These are phyloP conservation scores for Aspergillus hortae DNA, from an alignment of 2,329 filamentous ascomycete genomes.

Conservation along the genomic window DNA sequence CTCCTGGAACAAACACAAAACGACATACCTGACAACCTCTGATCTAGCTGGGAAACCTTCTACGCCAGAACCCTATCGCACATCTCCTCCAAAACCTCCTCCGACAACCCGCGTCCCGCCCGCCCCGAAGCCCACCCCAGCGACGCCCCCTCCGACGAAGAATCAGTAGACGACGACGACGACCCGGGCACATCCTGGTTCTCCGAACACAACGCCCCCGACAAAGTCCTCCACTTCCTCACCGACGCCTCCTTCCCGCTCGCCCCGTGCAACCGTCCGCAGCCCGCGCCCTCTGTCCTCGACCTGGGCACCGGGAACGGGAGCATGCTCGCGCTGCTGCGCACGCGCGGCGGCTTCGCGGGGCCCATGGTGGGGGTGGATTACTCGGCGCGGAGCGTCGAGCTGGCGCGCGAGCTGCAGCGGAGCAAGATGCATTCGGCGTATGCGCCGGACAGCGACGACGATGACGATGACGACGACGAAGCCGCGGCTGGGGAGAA, in stretches of 20 bases:
- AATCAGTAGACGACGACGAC: slow-evolving; percentile 67
- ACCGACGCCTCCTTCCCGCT: slow-evolving; percentile 46
- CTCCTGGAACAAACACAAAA: neutral
- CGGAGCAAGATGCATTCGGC: slow-evolving; percentile 29
- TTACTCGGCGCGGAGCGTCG: slow-evolving; percentile 73
- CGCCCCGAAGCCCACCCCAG: slow-evolving; percentile 7
- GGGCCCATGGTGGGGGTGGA: slow-evolving; percentile 81
- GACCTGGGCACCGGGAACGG: slow-evolving; percentile 96
- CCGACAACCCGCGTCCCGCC: slow-evolving; percentile 1
- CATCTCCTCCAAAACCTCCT: slow-evolving; percentile 28
- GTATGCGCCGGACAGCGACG: slow-evolving; percentile 29
- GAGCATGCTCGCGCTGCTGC: slow-evolving; percentile 78
- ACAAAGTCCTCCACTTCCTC: slow-evolving; percentile 71
- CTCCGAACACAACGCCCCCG: slow-evolving; percentile 83
- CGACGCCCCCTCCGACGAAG: slow-evolving; percentile 62
- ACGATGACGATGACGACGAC: slow-evolving; percentile 26
- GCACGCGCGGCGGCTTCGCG: slow-evolving; percentile 60
- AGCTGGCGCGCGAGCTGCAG: slow-evolving; percentile 66
- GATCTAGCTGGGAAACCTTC: slow-evolving; percentile 61
- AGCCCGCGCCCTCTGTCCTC: slow-evolving; percentile 52
- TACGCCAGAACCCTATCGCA: slow-evolving; percentile 43
- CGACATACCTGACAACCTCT: neutral
- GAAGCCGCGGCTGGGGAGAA: slow-evolving; percentile 15
- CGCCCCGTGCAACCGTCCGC: slow-evolving; percentile 29
- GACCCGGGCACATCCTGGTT: slow-evolving; percentile 91